These are phyloP conservation scores for Leccinum subfulvum DNA, from an alignment of 1,284 basidiomycete genomes.

Conservation along the genomic window DNA sequence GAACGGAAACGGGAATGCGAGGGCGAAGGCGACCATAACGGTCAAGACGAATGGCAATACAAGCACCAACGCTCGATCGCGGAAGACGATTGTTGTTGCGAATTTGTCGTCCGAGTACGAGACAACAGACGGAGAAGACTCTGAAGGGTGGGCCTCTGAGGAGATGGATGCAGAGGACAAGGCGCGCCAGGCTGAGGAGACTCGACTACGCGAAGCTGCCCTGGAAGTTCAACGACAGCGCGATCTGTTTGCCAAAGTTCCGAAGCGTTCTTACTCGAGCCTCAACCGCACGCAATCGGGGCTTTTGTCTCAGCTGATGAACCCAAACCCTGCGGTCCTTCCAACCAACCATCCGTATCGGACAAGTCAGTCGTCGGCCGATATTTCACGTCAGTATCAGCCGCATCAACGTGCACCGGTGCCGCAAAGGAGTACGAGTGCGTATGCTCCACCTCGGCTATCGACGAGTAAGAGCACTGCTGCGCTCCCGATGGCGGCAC, in stretches of 20 bases:
- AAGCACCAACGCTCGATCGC: slow-evolving; percentile 20
- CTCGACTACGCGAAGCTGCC: slow-evolving; percentile 43
- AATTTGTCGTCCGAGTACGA: slow-evolving; percentile 41
- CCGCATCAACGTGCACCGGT: slow-evolving; percentile 11
- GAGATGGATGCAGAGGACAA: slow-evolving; percentile 42
- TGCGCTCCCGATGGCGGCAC: slow-evolving; percentile 62
- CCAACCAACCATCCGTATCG: slow-evolving; percentile 60
- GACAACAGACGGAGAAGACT: slow-evolving; percentile 50
- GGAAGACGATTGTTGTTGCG: slow-evolving; percentile 36
- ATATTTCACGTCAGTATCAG: slow-evolving; percentile 38
- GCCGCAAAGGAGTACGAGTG: slow-evolving; percentile 34
- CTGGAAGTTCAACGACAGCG: slow-evolving; percentile 66
- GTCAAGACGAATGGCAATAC: slow-evolving; percentile 14
- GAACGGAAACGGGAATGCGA: slow-evolving; percentile 22
- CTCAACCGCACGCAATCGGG: slow-evolving; percentile 56
- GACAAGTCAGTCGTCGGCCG: slow-evolving; percentile 48
- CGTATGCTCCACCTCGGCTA: slow-evolving; percentile 35
- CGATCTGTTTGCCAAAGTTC: slow-evolving; percentile 77
- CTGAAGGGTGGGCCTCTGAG: slow-evolving; percentile 55
- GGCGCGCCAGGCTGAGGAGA: slow-evolving; percentile 34
- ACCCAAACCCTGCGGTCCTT: slow-evolving; percentile 63
- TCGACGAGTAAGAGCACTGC: slow-evolving; percentile 63
- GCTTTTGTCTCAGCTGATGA: slow-evolving; percentile 64
- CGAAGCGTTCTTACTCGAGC: slow-evolving; percentile 63
- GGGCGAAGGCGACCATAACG: slow-evolving; percentile 15